A percentile compares a stretch with the other conserved stretches of the same genome.
Conservation (phyloP, 1,284 basidiomycete species). For the Pisolithus thermaeus region DNA sequence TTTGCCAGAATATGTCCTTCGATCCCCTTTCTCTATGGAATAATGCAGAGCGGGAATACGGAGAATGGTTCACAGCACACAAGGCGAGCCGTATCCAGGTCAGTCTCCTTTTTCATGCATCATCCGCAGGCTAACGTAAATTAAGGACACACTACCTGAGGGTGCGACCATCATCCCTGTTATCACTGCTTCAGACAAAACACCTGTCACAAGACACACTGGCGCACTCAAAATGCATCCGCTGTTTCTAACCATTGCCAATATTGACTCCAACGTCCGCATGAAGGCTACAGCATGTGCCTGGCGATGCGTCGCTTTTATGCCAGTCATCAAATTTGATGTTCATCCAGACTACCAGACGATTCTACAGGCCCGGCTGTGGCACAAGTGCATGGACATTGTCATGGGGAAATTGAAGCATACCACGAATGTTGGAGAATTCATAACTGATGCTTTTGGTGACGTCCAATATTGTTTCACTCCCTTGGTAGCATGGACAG, state of each 20-base stretch:
- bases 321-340: neutral
- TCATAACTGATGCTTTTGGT: conserved; percentile 1
- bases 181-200: neutral
- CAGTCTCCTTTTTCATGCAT: neutral
- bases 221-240: conserved; percentile 28
- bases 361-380: neutral
- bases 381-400: conserved; percentile 6
- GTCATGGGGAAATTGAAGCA: conserved; percentile 1
- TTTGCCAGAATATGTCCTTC: neutral
- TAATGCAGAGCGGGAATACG: neutral
- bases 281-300: too few relatives aligned
- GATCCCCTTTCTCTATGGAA: neutral
- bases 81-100: neutral
- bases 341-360: conserved; percentile 2
- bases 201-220: conserved; percentile 8
- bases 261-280: too few relatives aligned
- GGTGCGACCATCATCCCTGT: neutral
- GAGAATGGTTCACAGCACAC: neutral
- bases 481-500: neutral
- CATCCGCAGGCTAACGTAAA: neutral
- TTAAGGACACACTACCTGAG: neutral
- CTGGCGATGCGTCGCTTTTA: neutral
- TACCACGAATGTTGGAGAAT: neutral
- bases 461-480: conserved; percentile 1
- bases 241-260: conserved; percentile 23